phyloP scores from a whole-genome alignment of 371 early-diverging fungal species.

The Syncephalastrum racemosum region DNA sequence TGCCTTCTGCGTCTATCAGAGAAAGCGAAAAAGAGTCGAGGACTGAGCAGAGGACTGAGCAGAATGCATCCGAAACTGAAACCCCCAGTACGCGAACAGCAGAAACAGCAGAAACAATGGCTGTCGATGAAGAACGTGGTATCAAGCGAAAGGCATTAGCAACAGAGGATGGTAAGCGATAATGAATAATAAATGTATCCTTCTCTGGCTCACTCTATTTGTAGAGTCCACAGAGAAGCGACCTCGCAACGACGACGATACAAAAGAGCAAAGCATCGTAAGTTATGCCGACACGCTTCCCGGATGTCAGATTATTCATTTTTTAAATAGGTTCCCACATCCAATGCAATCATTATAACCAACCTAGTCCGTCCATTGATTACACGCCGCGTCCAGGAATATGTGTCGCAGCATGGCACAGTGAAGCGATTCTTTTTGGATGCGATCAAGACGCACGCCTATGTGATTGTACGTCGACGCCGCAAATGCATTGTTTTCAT shows the following conservation, averaged over 20 bases:
- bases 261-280: too few relatives aligned
- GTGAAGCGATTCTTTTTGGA: constrained; percentile 82
- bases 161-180: not conserved
- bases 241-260: too few relatives aligned
- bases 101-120: not conserved
- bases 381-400: constrained; percentile 56
- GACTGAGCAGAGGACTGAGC: too few relatives aligned
- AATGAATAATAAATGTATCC: not conserved
- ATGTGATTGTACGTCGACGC: constrained; percentile 65
- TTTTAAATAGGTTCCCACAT: too few relatives aligned
- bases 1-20: not conserved
- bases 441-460: constrained; percentile 82
- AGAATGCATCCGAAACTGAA: too few relatives aligned
- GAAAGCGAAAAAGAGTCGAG: not conserved
- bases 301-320: too few relatives aligned
- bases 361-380: constrained; percentile 71
- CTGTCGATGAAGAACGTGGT: not conserved
- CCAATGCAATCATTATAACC: too few relatives aligned
- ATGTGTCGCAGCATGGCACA: constrained; percentile 65
- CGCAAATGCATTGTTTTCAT: not conserved
- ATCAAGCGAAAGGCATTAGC: not conserved
- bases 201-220: not conserved
- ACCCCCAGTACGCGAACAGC: not conserved
- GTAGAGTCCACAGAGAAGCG: too few relatives aligned
- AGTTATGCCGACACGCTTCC: too few relatives aligned